Conservation (phyloP, 257 asterid species). For the Cordia subcordata region DNA sequence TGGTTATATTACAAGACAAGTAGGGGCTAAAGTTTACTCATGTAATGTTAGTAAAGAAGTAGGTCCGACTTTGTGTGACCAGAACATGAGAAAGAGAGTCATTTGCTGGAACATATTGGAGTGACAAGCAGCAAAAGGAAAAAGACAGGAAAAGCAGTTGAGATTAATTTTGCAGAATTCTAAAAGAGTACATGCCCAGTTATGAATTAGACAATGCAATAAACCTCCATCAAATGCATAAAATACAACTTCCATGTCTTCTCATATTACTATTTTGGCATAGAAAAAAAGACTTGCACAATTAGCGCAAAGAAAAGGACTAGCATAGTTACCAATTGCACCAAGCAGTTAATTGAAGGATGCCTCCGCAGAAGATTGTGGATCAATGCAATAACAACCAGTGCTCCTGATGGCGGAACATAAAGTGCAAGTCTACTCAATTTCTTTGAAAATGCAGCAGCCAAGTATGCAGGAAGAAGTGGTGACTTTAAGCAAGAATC, state of each 20-base stretch:
- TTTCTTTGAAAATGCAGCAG: conserved; percentile 90
- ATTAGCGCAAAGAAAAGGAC: conserved; percentile 8
- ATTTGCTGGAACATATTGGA: background rate
- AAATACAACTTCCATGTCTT: background rate
- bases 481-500: conserved; percentile 93
- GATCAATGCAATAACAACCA: conserved; percentile 72
- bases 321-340: conserved; percentile 53
- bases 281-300: background rate
- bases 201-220: no score
- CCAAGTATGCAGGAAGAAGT: conserved; percentile 94
- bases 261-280: background rate
- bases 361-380: conserved; percentile 94
- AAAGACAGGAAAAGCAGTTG: background rate
- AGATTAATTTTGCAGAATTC: no score
- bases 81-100: no score
- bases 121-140: background rate
- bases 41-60: no score
- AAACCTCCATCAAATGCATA: background rate
- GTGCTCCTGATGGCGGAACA: conserved; percentile 82
- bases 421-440: conserved; percentile 77
- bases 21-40: no score
- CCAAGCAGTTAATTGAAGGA: conserved; percentile 87
- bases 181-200: no score
- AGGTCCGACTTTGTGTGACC: background rate
- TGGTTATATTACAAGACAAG: no score